These are phyloP conservation scores for Phytophthora tubulina DNA, from an alignment of 352 stramenopile genomes.

Conservation along the genomic window DNA sequence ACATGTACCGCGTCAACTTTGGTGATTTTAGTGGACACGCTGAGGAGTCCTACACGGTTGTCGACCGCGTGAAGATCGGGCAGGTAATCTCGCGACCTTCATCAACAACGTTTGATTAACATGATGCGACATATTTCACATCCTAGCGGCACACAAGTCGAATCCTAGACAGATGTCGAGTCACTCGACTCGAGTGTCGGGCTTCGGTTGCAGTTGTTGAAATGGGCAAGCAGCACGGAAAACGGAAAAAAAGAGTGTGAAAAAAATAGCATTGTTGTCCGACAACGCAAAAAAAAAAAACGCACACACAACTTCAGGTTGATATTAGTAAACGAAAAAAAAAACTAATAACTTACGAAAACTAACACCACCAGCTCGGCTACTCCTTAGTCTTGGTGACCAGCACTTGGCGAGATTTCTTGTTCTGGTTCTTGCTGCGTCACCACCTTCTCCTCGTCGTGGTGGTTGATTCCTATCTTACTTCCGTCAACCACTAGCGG, in stretches of 20 bases:
- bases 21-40: conserved; percentile 17
- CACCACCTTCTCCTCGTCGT: neutral
- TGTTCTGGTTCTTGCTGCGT: conserved; percentile 2
- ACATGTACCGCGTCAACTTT: conserved; percentile 8
- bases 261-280: too few relatives aligned
- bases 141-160: conserved; percentile 11
- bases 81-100: conserved; percentile 18
- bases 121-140: conserved; percentile 20
- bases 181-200: neutral
- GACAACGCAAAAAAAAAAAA: too few relatives aligned
- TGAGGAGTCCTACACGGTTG: conserved; percentile 7
- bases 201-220: conserved; percentile 4
- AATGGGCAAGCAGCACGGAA: neutral
- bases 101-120: conserved; percentile 13
- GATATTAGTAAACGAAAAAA: too few relatives aligned
- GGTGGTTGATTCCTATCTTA: neutral
- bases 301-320: too few relatives aligned
- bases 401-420: neutral
- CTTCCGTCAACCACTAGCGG: conserved; percentile 2
- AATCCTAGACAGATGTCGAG: neutral
- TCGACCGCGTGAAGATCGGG: conserved; percentile 1
- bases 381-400: conserved; percentile 1
- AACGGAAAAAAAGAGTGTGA: too few relatives aligned
- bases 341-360: neutral
- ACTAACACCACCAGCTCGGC: neutral